Percentiles rank a stretch among this genome's conserved stretches.
phyloP scores from a whole-genome alignment of 768 basidiomycete species.

The Suillus bovinus region DNA sequence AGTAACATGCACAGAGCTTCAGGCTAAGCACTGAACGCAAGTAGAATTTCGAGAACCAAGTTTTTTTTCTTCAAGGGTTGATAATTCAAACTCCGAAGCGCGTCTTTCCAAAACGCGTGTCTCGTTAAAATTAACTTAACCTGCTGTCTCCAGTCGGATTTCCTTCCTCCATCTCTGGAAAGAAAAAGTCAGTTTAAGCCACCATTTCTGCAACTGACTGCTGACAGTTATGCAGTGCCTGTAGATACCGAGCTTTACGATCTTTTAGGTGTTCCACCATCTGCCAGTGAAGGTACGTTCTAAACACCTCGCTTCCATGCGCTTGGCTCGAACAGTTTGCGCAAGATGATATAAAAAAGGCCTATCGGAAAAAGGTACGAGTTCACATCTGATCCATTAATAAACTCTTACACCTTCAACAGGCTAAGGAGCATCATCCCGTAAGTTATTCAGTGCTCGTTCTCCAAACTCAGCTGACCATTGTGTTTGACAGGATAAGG shows the following conservation, averaged over 20 bases:
- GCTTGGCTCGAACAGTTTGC: conserved; percentile 14
- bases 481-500: conserved; percentile 60
- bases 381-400: conserved; percentile 15
- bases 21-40: not conserved
- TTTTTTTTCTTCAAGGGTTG: not conserved
- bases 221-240: conserved; percentile 48
- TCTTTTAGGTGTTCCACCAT: conserved; percentile 69
- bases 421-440: conserved; percentile 90
- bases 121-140: conserved; percentile 1
- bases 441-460: conserved; percentile 41
- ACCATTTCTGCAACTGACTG: conserved; percentile 17
- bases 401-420: conserved; percentile 20
- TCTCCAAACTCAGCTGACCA: conserved; percentile 7
- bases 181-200: conserved; percentile 20
- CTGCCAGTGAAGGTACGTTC: conserved; percentile 68
- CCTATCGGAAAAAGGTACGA: conserved; percentile 87
- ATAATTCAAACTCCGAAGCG: conserved; percentile 35
- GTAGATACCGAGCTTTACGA: conserved; percentile 86
- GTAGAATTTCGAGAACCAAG: not conserved
- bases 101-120: conserved; percentile 31
- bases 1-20: not conserved
- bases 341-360: conserved; percentile 87
- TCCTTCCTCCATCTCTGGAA: conserved; percentile 18
- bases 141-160: no score
- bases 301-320: conserved; percentile 2